These are phyloP conservation scores for Sporothrix dimorphospora DNA, from an alignment of 2,329 filamentous ascomycete species.

Conservation along the genomic window DNA sequence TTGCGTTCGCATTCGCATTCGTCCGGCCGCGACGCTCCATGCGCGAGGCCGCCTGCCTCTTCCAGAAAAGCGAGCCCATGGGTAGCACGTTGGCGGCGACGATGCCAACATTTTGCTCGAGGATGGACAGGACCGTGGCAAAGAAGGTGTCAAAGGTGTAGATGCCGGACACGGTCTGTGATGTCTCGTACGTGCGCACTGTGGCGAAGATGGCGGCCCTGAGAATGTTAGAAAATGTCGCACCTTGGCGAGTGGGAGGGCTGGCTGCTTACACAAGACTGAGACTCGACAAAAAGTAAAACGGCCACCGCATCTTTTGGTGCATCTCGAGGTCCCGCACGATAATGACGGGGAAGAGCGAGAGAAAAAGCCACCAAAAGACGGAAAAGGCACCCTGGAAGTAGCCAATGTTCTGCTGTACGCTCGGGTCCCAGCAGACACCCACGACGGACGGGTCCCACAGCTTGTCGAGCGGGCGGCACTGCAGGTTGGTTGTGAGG, in stretches of 20 bases:
- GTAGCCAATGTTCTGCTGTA: slow-evolving; percentile 43
- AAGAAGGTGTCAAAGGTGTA: slow-evolving; percentile 41
- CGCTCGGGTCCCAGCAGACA: slow-evolving; percentile 41
- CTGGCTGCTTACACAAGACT: slow-evolving; percentile 39
- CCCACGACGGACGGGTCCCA: slow-evolving; percentile 42
- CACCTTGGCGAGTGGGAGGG: no score
- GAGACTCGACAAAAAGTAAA: slow-evolving; percentile 40
- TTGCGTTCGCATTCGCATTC: background rate
- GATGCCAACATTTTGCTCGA: slow-evolving; percentile 46
- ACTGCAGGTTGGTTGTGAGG: slow-evolving; percentile 44
- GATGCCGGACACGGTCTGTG: slow-evolving; percentile 36
- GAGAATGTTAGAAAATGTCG: background rate
- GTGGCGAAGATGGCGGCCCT: slow-evolving; percentile 42
- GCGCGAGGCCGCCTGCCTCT: slow-evolving; percentile 20
- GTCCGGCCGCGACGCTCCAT: background rate
- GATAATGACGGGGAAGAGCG: slow-evolving; percentile 42
- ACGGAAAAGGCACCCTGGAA: slow-evolving; percentile 45
- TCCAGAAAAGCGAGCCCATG: slow-evolving; percentile 41
- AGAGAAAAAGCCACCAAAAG: slow-evolving; percentile 44
- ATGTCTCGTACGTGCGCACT: slow-evolving; percentile 43
- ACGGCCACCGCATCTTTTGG: slow-evolving; percentile 41
- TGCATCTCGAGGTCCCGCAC: slow-evolving; percentile 39
- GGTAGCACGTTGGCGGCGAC: slow-evolving; percentile 44
- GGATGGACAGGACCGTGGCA: slow-evolving; percentile 41
- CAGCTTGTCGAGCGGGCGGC: slow-evolving; percentile 44